phyloP scores from a whole-genome alignment of 1,284 basidiomycete genomes.

The Phenoliferia sp. region DNA sequence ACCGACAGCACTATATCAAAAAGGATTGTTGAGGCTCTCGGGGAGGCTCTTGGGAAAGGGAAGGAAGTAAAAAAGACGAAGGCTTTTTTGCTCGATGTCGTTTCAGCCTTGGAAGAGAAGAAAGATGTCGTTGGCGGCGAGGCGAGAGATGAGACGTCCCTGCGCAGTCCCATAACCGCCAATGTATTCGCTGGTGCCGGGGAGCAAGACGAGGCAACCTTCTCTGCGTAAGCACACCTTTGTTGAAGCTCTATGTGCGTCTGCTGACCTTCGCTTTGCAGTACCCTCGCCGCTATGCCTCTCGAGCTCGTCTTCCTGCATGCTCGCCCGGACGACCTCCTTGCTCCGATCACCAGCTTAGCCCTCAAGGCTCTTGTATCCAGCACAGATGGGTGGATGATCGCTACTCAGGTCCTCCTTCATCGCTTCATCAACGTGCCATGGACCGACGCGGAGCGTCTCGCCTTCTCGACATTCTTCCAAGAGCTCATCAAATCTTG shows the following conservation, averaged over 20 bases:
- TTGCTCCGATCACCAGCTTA: not conserved
- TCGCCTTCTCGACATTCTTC: not conserved
- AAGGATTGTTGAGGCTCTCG: conserved; percentile 1
- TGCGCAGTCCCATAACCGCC: not conserved
- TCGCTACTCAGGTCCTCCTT: conserved; percentile 11
- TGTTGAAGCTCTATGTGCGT: not conserved
- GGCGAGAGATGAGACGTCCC: not conserved
- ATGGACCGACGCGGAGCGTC: not conserved
- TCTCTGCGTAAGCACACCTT: not conserved
- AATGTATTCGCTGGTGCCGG: not conserved
- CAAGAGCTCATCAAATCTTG: not conserved
- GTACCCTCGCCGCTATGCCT: conserved; percentile 4
- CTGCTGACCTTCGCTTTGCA: not conserved
- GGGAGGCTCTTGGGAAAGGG: conserved; percentile 5
- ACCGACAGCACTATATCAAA: not conserved
- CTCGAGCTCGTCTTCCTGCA: conserved; percentile 17
- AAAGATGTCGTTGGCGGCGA: not conserved
- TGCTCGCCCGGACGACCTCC: conserved; percentile 1
- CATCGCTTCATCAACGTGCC: conserved; percentile 14
- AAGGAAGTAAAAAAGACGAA: not conserved
- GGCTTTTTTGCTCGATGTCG: not conserved
- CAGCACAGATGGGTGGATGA: not conserved
- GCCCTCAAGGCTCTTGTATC: not conserved
- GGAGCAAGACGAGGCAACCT: not conserved
- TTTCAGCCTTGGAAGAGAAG: conserved; percentile 5